Evolutionary conservation across 2,329 filamentous ascomycete genomes (phyloP).

Genomic region (Aspergillus flavus): DNA sequence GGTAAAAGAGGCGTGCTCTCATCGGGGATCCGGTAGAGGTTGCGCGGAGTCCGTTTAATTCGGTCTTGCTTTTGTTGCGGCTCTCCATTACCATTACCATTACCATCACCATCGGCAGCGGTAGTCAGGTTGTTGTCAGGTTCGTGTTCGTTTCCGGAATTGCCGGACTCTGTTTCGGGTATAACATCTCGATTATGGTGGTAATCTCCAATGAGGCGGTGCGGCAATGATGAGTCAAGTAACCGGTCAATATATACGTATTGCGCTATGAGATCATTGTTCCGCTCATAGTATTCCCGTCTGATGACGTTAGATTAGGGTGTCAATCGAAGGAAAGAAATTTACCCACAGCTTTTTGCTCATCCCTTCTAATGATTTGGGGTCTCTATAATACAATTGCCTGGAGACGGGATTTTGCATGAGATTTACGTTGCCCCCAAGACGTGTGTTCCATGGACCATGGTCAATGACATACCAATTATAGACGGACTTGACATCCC

Average conservation of each 20-base stretch:
- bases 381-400: slow-evolving; percentile 81
- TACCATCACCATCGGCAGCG: background rate
- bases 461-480: slow-evolving; percentile 58
- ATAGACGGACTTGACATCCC: slow-evolving; percentile 83
- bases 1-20: slow-evolving; percentile 34
- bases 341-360: slow-evolving; percentile 65
- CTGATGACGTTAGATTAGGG: slow-evolving; percentile 39
- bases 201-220: slow-evolving; percentile 89
- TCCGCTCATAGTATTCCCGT: slow-evolving; percentile 84
- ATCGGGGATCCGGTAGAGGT: slow-evolving; percentile 71
- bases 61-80: slow-evolving; percentile 41
- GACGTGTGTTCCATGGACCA: too few species aligned
- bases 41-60: slow-evolving; percentile 78
- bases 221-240: slow-evolving; percentile 88
- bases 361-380: slow-evolving; percentile 72
- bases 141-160: background rate
- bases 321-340: background rate
- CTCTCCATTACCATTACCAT: background rate
- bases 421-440: background rate
- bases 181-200: slow-evolving; percentile 31
- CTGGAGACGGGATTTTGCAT: slow-evolving; percentile 23
- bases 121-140: slow-evolving; percentile 52
- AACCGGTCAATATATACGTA: slow-evolving; percentile 92
- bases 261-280: slow-evolving; percentile 84
- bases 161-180: background rate